Evolutionary conservation across 306 rosid species (phyloP), one percentile per base, ranked within the genome.

Genomic region (Malus asiatica): DNA sequence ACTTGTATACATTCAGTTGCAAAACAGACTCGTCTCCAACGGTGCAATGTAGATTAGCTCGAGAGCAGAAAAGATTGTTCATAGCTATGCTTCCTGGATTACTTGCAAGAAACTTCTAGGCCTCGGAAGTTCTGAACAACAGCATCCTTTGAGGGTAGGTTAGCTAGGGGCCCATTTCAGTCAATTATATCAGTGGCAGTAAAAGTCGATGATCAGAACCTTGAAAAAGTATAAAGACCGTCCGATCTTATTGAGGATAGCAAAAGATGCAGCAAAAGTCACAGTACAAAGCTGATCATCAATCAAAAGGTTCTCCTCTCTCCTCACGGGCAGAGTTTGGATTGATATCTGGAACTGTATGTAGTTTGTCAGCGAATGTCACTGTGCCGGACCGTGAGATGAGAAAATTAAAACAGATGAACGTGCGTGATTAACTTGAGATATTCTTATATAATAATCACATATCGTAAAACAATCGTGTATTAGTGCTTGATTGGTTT

Each of bases 21-120:
- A 40, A 2, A 3, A 9, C 12, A 42, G 1, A 9, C 3, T 42
- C 3, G 0, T 10, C 12, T 9, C 11, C 7, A 0, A 8, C 3
- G 1, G 12, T 2, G 11, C 45, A 40, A 9, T 9, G 45, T 40
- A 40, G 12, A 40, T 9, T 40, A 0, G 45, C 12, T 9, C 12
- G 3, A 40, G n/a, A 57, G 22, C 11, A 57, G 33, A 46, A 29
- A 38, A 13, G 18, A 13, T 71, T 8, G 7, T 9, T 32, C 40
- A 55, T 11, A 27, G 46, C 16, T 12, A 32, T 45, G n/a, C 22
- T 55, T 48, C 53, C 29, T 3, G 35, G 51, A 73, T 68, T 48
- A 51, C 73, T 63, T 5, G 32, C 44, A 65, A 22, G 75, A 76
- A 81, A 68, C 65, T 66, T 72, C 78, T 29, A 66, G 81, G 62